These are phyloP conservation scores for Darksidea phi DNA, from an alignment of 495 filamentous ascomycete species.

Conservation along the genomic window DNA sequence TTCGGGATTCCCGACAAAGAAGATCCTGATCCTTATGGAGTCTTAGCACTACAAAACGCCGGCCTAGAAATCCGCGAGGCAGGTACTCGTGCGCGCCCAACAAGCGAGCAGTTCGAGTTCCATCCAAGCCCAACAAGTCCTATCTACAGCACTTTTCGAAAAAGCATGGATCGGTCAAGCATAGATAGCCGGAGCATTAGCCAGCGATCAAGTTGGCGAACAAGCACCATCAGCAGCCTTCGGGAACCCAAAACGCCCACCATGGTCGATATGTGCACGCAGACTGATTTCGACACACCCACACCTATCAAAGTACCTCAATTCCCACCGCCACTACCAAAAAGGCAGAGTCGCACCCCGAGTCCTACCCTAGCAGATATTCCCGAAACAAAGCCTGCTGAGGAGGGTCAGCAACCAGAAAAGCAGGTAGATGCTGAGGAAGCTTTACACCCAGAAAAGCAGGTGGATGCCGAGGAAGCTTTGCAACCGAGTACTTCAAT, in stretches of 20 bases:
- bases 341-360: conserved; percentile 12
- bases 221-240: conserved; percentile 39
- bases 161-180: conserved; percentile 56
- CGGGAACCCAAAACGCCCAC: conserved; percentile 6
- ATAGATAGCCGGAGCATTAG: conserved; percentile 50
- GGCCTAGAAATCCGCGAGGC: conserved; percentile 86
- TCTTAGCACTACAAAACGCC: conserved; percentile 77
- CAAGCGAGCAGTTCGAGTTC: conserved; percentile 75
- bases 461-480: conserved; percentile 7
- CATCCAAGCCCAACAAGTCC: conserved; percentile 74
- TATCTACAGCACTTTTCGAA: conserved; percentile 61
- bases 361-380: conserved; percentile 39
- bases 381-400: conserved; percentile 31
- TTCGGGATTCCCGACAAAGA: conserved; percentile 78
- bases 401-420: conserved; percentile 19
- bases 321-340: conserved; percentile 19
- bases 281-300: conserved; percentile 38
- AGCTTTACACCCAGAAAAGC: neutral
- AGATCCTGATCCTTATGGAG: conserved; percentile 85
- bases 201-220: conserved; percentile 42
- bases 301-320: conserved; percentile 5
- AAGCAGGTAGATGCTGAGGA: conserved; percentile 6
- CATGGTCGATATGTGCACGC: conserved; percentile 39
- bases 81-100: conserved; percentile 66
- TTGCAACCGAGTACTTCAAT: neutral